These are phyloP conservation scores for Naganishia antarctica DNA, from an alignment of 768 basidiomycete species.

Conservation along the genomic window DNA sequence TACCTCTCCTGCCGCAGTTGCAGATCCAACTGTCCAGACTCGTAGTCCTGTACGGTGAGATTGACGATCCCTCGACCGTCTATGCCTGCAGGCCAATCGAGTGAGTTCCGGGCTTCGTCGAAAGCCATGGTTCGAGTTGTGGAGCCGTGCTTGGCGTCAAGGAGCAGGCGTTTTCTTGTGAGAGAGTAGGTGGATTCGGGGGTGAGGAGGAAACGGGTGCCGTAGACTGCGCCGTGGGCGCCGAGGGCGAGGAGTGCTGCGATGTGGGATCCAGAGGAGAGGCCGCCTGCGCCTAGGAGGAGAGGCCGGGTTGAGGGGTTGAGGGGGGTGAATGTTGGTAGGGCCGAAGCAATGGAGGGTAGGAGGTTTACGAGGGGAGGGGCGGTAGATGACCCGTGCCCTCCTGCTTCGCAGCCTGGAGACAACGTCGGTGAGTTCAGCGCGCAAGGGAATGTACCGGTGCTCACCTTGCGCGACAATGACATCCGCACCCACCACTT, in stretches of 20 bases:
- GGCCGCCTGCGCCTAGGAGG: slow-evolving; percentile 69
- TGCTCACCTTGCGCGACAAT: slow-evolving; percentile 69
- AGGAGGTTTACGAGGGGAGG: slow-evolving; percentile 62
- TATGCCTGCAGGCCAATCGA: slow-evolving; percentile 52
- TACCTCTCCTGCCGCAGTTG: slow-evolving; percentile 52
- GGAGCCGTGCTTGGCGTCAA: slow-evolving; percentile 44
- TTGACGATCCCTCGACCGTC: slow-evolving; percentile 62
- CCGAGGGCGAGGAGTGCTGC: slow-evolving; percentile 65
- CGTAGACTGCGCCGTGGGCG: slow-evolving; percentile 63
- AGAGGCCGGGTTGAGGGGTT: slow-evolving; percentile 48
- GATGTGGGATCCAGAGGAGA: slow-evolving; percentile 62
- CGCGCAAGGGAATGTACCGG: slow-evolving; percentile 12
- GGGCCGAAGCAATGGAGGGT: slow-evolving; percentile 55
- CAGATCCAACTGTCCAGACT: slow-evolving; percentile 50
- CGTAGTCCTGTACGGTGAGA: slow-evolving; percentile 49
- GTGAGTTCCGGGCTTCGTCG: slow-evolving; percentile 55
- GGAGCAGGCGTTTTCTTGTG: slow-evolving; percentile 57
- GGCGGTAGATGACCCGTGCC: slow-evolving; percentile 58
- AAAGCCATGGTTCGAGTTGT: slow-evolving; percentile 63
- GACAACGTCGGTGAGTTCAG: too few relatives aligned
- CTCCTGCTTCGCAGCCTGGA: slow-evolving; percentile 72
- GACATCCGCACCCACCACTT: slow-evolving; percentile 67
- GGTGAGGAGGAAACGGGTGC: slow-evolving; percentile 70
- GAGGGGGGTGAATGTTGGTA: slow-evolving; percentile 46
- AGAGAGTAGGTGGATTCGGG: slow-evolving; percentile 61